Conservation (phyloP, 345 rosid species). For the Noccaea bulbosa region DNA sequence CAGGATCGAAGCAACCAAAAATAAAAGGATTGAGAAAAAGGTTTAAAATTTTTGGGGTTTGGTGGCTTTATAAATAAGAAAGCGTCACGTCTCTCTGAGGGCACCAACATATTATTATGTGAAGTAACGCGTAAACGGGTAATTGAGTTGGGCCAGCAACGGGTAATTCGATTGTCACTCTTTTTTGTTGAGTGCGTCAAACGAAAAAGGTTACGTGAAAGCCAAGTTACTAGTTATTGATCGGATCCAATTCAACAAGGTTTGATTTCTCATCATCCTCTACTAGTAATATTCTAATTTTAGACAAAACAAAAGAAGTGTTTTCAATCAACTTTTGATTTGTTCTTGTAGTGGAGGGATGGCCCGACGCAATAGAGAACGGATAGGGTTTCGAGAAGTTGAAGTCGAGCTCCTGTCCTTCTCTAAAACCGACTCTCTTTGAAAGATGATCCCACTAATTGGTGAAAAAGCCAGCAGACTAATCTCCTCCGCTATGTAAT, state of each 20-base stretch:
- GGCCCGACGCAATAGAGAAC: slow-evolving; percentile 8
- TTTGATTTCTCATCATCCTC: not conserved
- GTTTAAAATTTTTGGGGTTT: slow-evolving; percentile 30
- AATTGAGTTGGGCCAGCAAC: slow-evolving; percentile 9
- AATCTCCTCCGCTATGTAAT: slow-evolving; percentile 44
- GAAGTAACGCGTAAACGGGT: too few species aligned
- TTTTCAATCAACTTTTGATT: not conserved
- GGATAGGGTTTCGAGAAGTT: slow-evolving; percentile 25
- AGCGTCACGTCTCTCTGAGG: too few species aligned
- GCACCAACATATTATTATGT: too few species aligned
- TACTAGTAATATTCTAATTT: not conserved
- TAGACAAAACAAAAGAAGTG: not conserved
- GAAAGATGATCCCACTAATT: slow-evolving; percentile 3
- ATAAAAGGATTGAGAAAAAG: slow-evolving; percentile 33
- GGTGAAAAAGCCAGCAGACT: slow-evolving; percentile 39
- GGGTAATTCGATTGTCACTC: slow-evolving; percentile 20
- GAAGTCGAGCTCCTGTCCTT: slow-evolving; percentile 22
- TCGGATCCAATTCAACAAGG: slow-evolving; percentile 7
- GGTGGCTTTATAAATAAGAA: slow-evolving; percentile 29
- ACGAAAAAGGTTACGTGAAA: slow-evolving; percentile 11
- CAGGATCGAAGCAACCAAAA: slow-evolving; percentile 1
- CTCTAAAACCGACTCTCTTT: slow-evolving; percentile 28
- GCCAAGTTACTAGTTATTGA: slow-evolving; percentile 24
- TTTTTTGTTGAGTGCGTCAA: not conserved
- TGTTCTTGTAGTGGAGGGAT: not conserved